Percentiles rank a stretch among this genome's conserved stretches.
Conservation (phyloP, 371 early-diverging fungal genomes). For the Phascolomyces articulosus region DNA sequence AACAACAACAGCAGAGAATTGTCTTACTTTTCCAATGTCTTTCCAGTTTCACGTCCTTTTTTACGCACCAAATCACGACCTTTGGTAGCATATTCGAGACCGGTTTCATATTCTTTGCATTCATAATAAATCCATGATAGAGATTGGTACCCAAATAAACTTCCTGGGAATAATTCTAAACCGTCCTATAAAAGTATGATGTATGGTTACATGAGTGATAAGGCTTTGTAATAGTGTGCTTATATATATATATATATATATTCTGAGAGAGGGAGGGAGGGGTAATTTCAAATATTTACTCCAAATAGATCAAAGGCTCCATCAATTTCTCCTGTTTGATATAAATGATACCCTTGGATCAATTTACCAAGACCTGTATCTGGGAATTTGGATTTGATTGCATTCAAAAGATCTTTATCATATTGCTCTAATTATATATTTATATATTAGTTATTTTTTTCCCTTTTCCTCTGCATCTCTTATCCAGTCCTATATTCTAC, state of each 20-base stretch:
- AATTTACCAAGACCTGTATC: constrained; percentile 55
- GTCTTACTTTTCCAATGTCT: constrained; percentile 45
- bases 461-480: too few relatives aligned
- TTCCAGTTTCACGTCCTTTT: constrained; percentile 34
- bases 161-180: constrained; percentile 44
- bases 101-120: constrained; percentile 58
- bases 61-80: constrained; percentile 50
- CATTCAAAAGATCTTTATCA: constrained; percentile 42
- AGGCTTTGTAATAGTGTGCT: too few relatives aligned
- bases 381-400: constrained; percentile 49
- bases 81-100: constrained; percentile 62
- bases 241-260: too few relatives aligned
- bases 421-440: constrained; percentile 41
- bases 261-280: too few relatives aligned
- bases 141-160: constrained; percentile 56
- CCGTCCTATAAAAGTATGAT: constrained; percentile 41
- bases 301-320: constrained; percentile 50
- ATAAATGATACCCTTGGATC: constrained; percentile 49
- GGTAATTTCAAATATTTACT: too few relatives aligned
- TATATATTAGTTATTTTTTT: not conserved
- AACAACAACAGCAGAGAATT: too few relatives aligned
- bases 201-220: not conserved
- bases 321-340: constrained; percentile 42
- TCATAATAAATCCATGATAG: constrained; percentile 59
- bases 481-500: too few relatives aligned